These are phyloP conservation scores for Pythium dissimile DNA, from an alignment of 352 stramenopile species.

Conservation along the genomic window DNA sequence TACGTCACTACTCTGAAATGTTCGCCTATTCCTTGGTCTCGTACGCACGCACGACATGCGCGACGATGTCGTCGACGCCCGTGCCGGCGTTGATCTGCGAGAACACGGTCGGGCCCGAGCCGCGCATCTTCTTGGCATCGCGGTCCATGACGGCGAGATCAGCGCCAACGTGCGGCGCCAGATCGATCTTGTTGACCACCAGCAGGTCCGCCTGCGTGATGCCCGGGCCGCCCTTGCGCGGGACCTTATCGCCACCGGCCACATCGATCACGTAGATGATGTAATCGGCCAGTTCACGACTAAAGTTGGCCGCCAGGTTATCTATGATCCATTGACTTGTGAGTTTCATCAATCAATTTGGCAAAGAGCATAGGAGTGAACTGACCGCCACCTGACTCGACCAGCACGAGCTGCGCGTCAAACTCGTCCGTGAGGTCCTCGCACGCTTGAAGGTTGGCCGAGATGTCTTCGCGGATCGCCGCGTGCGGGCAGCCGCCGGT, in stretches of 20 bases:
- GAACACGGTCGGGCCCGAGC: conserved; percentile 93
- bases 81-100: conserved; percentile 92
- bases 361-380: no score
- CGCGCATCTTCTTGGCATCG: conserved; percentile 95
- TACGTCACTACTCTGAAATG: not conserved
- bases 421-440: conserved; percentile 93
- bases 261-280: conserved; percentile 99
- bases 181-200: conserved; percentile 98
- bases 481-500: conserved; percentile 98
- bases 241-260: conserved; percentile 97
- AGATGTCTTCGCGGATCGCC: conserved; percentile 97
- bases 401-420: conserved; percentile 78
- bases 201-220: conserved; percentile 98
- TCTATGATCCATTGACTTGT: no score
- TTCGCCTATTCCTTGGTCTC: conserved; percentile 24
- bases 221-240: conserved; percentile 95
- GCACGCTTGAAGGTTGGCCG: conserved; percentile 94
- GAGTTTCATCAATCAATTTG: no score
- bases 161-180: conserved; percentile 94
- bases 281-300: conserved; percentile 95
- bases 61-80: conserved; percentile 89
- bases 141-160: conserved; percentile 94
- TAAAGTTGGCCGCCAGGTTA: conserved; percentile 98
- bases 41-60: conserved; percentile 56
- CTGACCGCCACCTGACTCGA: conserved; percentile 90